phyloP scores from a whole-genome alignment of 1,139 yeast genomes.

The Protomyces macrosporus region DNA sequence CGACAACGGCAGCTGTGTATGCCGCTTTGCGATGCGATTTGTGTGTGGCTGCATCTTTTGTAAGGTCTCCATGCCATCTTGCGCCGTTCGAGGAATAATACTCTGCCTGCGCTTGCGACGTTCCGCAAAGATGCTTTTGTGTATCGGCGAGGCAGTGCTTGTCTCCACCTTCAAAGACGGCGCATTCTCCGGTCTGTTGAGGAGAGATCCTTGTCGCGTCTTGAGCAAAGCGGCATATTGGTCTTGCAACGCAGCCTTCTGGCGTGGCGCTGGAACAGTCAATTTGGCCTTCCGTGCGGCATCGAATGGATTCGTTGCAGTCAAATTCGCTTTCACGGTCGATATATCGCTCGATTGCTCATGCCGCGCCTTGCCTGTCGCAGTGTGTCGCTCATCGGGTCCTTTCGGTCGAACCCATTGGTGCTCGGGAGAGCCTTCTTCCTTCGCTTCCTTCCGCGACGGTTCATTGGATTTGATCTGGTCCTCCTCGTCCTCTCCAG shows the following conservation, averaged over 20 bases:
- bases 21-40: constrained; percentile 1
- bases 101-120: neutral
- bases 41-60: constrained; percentile 7
- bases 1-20: neutral
- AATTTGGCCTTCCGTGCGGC: neutral
- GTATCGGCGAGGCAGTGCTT: constrained; percentile 4
- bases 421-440: too few relatives aligned
- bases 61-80: constrained; percentile 2
- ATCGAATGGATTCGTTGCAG: neutral
- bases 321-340: too few relatives aligned
- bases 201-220: neutral
- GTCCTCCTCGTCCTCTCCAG: too few relatives aligned
- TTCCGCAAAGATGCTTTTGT: neutral
- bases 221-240: constrained; percentile 1
- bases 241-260: neutral
- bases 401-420: too few relatives aligned
- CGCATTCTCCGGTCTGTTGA: neutral
- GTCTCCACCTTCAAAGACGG: neutral
- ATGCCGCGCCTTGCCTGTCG: too few relatives aligned
- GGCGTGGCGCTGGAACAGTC: too few relatives aligned
- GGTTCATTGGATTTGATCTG: too few relatives aligned
- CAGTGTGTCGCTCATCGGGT: too few relatives aligned
- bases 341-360: too few relatives aligned
- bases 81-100: neutral
- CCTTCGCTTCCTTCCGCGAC: too few relatives aligned